Conservation (phyloP, 192 early-diverging fungal species). For the Gorgonomyces haynaldii region DNA sequence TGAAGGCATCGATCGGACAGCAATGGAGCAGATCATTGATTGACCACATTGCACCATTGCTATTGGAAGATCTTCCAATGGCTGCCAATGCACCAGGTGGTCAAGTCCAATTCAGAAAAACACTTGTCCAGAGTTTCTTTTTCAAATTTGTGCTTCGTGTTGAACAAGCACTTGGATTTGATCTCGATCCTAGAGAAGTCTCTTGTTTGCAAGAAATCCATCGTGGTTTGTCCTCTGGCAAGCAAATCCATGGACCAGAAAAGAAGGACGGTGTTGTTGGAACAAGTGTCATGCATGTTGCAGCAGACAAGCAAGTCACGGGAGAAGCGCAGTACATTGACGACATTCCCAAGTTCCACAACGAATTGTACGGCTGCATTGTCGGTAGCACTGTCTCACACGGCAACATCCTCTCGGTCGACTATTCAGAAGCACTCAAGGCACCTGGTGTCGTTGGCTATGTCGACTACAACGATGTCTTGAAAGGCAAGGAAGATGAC, state of each 20-base stretch:
- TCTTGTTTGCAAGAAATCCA: slow-evolving; percentile 19
- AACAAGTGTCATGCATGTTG: slow-evolving; percentile 55
- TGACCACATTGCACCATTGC: slow-evolving; percentile 5
- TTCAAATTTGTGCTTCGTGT: slow-evolving; percentile 16
- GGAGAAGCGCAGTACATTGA: slow-evolving; percentile 75
- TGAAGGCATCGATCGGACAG: slow-evolving; percentile 31
- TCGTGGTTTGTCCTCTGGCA: slow-evolving; percentile 16
- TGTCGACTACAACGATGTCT: slow-evolving; percentile 57
- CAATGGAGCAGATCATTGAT: slow-evolving; percentile 39
- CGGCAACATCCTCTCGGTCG: slow-evolving; percentile 54
- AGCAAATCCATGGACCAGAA: slow-evolving; percentile 14
- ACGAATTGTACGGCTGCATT: slow-evolving; percentile 59
- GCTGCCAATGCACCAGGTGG: slow-evolving; percentile 25
- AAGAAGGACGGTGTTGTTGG: slow-evolving; percentile 36
- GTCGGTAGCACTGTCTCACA: slow-evolving; percentile 56
- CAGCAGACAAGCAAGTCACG: slow-evolving; percentile 72
- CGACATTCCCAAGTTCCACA: slow-evolving; percentile 60
- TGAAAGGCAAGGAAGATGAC: slow-evolving; percentile 19
- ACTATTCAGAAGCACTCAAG: slow-evolving; percentile 46
- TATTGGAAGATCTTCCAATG: slow-evolving; percentile 23
- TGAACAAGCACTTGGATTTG: slow-evolving; percentile 1
- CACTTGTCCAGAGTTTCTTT: slow-evolving; percentile 9
- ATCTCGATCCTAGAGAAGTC: slow-evolving; percentile 5
- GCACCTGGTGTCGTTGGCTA: slow-evolving; percentile 55
- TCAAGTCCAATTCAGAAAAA: slow-evolving; percentile 29